Percentiles rank a stretch among this genome's conserved stretches.
Conservation (phyloP, 768 basidiomycete species). For the Mycena vulgaris region DNA sequence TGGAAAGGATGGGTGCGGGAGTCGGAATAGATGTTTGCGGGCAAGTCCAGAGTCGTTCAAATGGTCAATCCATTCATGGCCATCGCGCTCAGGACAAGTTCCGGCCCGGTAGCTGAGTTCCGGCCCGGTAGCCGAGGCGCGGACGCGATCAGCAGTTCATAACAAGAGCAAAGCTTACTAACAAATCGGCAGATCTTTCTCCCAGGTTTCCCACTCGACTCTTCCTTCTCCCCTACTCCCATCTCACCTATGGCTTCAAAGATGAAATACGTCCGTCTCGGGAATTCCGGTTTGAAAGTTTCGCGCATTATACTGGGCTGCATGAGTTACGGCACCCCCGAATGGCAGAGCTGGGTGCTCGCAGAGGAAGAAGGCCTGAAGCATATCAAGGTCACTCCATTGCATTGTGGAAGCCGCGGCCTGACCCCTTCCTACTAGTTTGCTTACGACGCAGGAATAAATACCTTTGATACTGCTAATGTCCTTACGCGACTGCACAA, state of each 20-base stretch:
- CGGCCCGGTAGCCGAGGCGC: too few relatives aligned
- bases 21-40: constrained; percentile 53
- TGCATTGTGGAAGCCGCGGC: not conserved
- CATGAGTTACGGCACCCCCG: constrained; percentile 44
- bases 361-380: constrained; percentile 52
- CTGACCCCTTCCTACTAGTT: constrained; percentile 9
- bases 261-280: constrained; percentile 20
- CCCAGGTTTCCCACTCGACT: too few relatives aligned
- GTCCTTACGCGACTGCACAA: too few relatives aligned
- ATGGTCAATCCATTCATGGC: constrained; percentile 24
- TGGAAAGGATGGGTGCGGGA: constrained; percentile 57
- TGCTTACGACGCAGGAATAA: constrained; percentile 72
- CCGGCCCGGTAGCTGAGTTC: too few relatives aligned
- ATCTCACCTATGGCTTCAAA: not conserved
- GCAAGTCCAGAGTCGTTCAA: constrained; percentile 24
- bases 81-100: too few relatives aligned
- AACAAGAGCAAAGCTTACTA: too few relatives aligned
- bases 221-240: not conserved
- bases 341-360: constrained; percentile 50
- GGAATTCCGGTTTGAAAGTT: constrained; percentile 23
- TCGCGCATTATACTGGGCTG: constrained; percentile 44
- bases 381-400: constrained; percentile 52
- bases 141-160: too few relatives aligned
- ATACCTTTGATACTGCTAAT: constrained; percentile 74
- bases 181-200: too few relatives aligned